Base-by-base conservation (phyloP, 73 alveolate genomes). In the Paramecium octaurelia region DNA sequence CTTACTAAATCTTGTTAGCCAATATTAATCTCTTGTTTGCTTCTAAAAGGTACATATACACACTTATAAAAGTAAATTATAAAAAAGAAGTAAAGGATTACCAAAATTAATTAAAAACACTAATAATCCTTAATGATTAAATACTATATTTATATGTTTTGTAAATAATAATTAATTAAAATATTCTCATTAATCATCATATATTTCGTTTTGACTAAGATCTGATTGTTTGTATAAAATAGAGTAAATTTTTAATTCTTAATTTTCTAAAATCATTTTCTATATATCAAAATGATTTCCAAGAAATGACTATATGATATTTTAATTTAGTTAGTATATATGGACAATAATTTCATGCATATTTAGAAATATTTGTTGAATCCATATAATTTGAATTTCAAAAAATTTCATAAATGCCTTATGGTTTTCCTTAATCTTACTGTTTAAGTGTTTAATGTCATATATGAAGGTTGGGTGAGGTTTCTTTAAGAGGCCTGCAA, bases 51-150 rank as follows among this genome's bases (percentile, higher is more conserved):
- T 73, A 73, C 12, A 36, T 34, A 4, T 73, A 20, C 40, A 73
- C 8, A 36, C 23, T 18, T 12, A 36, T 14, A 2, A 10, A 36
- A 73, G 87, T 35, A 73, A 73, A 73, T 73, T 73, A 73, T 73
- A 73, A 73, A 73, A 73, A 73, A 31, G 87, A 73, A 73, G 87
- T 43, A 73, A 40, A 40, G 87, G 87, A 31, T 40, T 73, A 36
- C 87, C 87, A 73, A 68, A 68, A 68, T 68, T 68, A 27, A 68
- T 68, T 20, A 18, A 54, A 54, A 54, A 54, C 31, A 54, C 29
- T 54, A 54, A 54, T 20, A 54, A 54, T 54, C 69, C 69, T 20
- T 54, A 54, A 54, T 54, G 69, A 54, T 54, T 54, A 54, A 54
- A 18, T 54, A 54, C 69, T 54, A 54, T 54, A 54, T 54, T 54